Base-by-base conservation (phyloP, 225 moss, liverwort and hornwort genomes). In the Physcomitrellopsis africana region DNA sequence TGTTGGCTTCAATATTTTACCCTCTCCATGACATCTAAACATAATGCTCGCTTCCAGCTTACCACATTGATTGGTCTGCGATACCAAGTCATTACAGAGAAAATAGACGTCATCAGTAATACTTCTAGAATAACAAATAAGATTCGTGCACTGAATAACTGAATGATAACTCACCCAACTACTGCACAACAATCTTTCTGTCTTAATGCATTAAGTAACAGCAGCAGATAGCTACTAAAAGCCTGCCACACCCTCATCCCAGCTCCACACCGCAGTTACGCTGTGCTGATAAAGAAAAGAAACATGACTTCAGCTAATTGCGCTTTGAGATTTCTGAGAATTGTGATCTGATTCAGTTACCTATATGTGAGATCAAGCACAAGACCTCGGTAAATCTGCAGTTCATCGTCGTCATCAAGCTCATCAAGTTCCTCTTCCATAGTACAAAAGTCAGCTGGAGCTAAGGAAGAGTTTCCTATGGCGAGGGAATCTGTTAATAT, bases 41-140 rank as follows among this genome's bases (percentile, higher is more conserved):
- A 93, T 62, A 99, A 77, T 57, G 97, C 92, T 80, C 97, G 97
- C 90, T 95, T 94, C 97, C 97, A 99, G 84, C 89, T 91, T 53
- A 99, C 93, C 79, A 99, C 97, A 88, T 99, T 99, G 67, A 95
- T 88, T 32, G 95, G 97, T 83, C 97, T 99, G 95, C 67, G 60
- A 64, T 85, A 90, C 47, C 44, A 37, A 63, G 58, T 9, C 76
- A 82, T 66, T 18, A 59, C 5, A 55, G 67, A 27, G 51, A 42
- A 47, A 55, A 19, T 10, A 22, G 55, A 20, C 43, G 19, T n/a
- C 18, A 41, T 11, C 9, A 55, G 61, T 10, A 0, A 32, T 61
- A 20, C 61, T 4, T 29, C 53, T 29, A 61, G 29, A 23, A 54
- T 9, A 32, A 13, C 44, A 69, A 1, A 26, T 23, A 37, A 19